A percentile compares a stretch with the other conserved stretches of the same genome.
Conservation (phyloP, 1,284 basidiomycete genomes). For the Heterobasidion occidentale region DNA sequence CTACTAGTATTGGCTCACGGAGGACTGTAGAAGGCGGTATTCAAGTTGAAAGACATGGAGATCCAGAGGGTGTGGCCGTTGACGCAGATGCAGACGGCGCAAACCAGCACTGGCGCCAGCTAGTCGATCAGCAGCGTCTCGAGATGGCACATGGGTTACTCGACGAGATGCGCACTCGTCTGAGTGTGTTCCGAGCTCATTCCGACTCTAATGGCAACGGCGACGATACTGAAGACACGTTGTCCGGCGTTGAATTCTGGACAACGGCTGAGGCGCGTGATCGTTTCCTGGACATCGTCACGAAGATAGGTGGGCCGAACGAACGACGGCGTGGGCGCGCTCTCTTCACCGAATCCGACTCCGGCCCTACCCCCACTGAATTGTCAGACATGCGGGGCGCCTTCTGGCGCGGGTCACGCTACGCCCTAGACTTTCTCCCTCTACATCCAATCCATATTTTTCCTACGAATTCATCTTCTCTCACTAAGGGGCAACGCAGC, state of each 20-base stretch:
- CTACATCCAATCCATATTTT: conserved; percentile 44
- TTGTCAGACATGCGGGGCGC: conserved; percentile 25
- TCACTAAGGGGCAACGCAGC: conserved; percentile 11
- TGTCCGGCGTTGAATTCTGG: conserved; percentile 55
- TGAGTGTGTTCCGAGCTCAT: conserved; percentile 14
- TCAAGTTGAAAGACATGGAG: conserved; percentile 5
- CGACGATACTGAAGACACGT: neutral
- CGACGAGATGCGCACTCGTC: conserved; percentile 49
- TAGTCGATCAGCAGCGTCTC: conserved; percentile 59
- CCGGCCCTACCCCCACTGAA: conserved; percentile 5
- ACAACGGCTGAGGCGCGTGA: conserved; percentile 67
- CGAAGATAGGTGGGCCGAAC: conserved; percentile 59
- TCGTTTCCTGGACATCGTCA: conserved; percentile 60
- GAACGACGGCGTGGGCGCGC: conserved; percentile 54
- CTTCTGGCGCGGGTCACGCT: conserved; percentile 65
- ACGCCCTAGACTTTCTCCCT: conserved; percentile 38
- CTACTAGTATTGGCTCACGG: too few relatives aligned
- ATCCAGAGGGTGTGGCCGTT: conserved; percentile 18
- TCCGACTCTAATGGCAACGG: neutral
- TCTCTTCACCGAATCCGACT: conserved; percentile 31
- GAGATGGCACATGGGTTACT: conserved; percentile 66
- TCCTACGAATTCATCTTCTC: conserved; percentile 22
- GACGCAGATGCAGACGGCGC: conserved; percentile 22
- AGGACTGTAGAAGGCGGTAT: too few relatives aligned
- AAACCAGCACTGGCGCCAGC: conserved; percentile 47